phyloP scores from a whole-genome alignment of 2,329 filamentous ascomycete genomes.

The Hortaea sp. region DNA sequence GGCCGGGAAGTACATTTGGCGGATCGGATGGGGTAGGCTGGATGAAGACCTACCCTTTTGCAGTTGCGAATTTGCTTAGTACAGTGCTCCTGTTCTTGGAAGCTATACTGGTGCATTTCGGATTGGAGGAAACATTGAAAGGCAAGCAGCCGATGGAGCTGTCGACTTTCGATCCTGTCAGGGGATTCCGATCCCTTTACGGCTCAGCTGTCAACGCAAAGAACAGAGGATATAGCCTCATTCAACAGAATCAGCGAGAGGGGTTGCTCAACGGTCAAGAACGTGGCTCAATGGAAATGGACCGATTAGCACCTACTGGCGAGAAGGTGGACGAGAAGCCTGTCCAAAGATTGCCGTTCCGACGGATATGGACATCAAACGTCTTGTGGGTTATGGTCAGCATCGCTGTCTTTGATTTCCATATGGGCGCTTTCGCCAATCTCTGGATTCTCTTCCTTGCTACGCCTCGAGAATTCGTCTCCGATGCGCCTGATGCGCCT shows the following conservation, averaged over 20 bases:
- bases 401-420: slow-evolving; percentile 61
- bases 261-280: slow-evolving; percentile 22
- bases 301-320: slow-evolving; percentile 26
- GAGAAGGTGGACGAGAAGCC: slow-evolving; percentile 24
- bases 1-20: slow-evolving; percentile 44
- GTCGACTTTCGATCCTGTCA: slow-evolving; percentile 16
- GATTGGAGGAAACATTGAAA: slow-evolving; percentile 46
- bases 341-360: slow-evolving; percentile 36
- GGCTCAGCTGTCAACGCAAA: slow-evolving; percentile 12
- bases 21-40: slow-evolving; percentile 46
- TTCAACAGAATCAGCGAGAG: slow-evolving; percentile 19
- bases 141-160: slow-evolving; percentile 18
- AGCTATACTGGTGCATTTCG: slow-evolving; percentile 45
- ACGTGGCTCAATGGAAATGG: slow-evolving; percentile 19
- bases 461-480: slow-evolving; percentile 48
- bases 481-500: slow-evolving; percentile 13
- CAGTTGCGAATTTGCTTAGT: slow-evolving; percentile 53
- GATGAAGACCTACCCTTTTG: slow-evolving; percentile 54
- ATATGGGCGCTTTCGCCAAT: slow-evolving; percentile 66
- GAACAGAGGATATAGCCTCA: slow-evolving; percentile 18
- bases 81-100: slow-evolving; percentile 45
- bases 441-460: slow-evolving; percentile 71
- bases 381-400: slow-evolving; percentile 49
- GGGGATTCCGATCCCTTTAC: slow-evolving; percentile 11
- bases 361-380: slow-evolving; percentile 44